Conservation (phyloP, 225 moss, liverwort and hornwort species). For the Bryoerythrophyllum caledonicum region DNA sequence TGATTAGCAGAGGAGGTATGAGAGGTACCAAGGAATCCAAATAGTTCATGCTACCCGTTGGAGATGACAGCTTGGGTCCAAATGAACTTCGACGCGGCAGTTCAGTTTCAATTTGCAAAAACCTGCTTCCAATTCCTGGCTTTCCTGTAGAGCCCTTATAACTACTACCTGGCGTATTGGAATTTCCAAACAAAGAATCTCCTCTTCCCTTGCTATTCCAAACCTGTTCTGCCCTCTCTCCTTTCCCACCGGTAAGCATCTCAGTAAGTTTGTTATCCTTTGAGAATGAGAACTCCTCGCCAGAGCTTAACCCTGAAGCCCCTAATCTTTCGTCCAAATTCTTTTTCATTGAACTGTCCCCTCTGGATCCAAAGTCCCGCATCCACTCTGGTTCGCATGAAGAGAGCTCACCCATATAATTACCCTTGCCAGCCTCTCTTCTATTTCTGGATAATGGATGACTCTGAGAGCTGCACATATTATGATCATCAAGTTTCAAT, state of each 20-base stretch:
- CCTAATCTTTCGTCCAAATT: slow-evolving; percentile 21
- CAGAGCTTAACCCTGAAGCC: slow-evolving; percentile 23
- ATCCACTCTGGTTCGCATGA: slow-evolving; percentile 54
- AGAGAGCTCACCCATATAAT: slow-evolving; percentile 16
- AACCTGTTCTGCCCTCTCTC: slow-evolving; percentile 17
- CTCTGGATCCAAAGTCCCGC: slow-evolving; percentile 36
- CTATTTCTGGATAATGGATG: slow-evolving; percentile 12
- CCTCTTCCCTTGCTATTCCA: slow-evolving; percentile 8
- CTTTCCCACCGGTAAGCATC: slow-evolving; percentile 25
- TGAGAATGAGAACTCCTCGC: slow-evolving; percentile 23
- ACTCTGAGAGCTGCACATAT: slow-evolving; percentile 8
- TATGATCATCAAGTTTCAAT: slow-evolving; percentile 28
- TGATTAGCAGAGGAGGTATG: slow-evolving; percentile 15
- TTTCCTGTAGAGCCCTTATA: slow-evolving; percentile 18
- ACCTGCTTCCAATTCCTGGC: slow-evolving; percentile 31
- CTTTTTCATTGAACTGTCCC: slow-evolving; percentile 14
- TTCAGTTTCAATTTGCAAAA: slow-evolving; percentile 32
- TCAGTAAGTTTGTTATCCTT: slow-evolving; percentile 23
- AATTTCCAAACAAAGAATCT: slow-evolving; percentile 18
- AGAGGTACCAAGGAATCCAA: slow-evolving; percentile 66
- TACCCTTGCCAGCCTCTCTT: slow-evolving; percentile 24
- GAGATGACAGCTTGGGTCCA: slow-evolving; percentile 60
- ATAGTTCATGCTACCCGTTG: slow-evolving; percentile 74
- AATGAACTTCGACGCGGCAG: slow-evolving; percentile 62
- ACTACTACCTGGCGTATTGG: slow-evolving; percentile 23